Evolutionary conservation across 202 grass and related monocot species (phyloP).

Genomic region (Panicum hallii): DNA sequence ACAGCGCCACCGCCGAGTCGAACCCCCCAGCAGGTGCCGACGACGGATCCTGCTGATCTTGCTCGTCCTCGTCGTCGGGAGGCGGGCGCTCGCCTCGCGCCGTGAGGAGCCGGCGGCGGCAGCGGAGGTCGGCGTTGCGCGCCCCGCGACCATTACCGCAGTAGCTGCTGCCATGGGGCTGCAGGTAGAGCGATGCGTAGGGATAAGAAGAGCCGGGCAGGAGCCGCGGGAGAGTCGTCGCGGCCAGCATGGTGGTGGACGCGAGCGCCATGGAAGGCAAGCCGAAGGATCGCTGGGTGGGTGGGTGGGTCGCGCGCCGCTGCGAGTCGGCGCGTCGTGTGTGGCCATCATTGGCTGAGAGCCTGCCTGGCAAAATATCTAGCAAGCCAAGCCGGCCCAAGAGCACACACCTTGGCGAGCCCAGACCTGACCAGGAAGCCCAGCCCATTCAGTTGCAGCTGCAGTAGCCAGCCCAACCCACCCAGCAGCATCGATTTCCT

Average conservation of each 20-base stretch:
- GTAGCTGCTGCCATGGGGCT: too few species aligned
- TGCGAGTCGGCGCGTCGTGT: neutral
- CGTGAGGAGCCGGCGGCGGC: slow-evolving; percentile 52
- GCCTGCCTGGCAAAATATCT: neutral
- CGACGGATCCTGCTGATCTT: neutral
- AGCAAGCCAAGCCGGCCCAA: too few species aligned
- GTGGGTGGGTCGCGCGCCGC: too few species aligned
- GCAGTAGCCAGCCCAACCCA: neutral
- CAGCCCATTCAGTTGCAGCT: neutral
- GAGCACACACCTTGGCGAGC: too few species aligned
- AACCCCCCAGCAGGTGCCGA: neutral
- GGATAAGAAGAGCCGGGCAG: too few species aligned
- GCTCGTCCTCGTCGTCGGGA: slow-evolving; percentile 23
- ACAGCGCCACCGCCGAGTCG: slow-evolving; percentile 66
- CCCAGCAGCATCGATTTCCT: neutral
- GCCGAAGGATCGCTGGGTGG: neutral
- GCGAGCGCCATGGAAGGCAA: neutral
- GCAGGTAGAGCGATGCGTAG: too few species aligned
- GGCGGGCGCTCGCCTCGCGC: slow-evolving; percentile 42
- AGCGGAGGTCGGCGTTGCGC: slow-evolving; percentile 39
- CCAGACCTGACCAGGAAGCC: neutral
- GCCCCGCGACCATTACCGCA: neutral
- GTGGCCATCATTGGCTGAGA: neutral
- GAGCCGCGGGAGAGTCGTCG: neutral
- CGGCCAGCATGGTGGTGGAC: neutral